Evolutionary conservation across 2,329 filamentous ascomycete genomes (phyloP), one percentile per base, ranked within the genome.

Genomic region (Verticillium tricorpus): DNA sequence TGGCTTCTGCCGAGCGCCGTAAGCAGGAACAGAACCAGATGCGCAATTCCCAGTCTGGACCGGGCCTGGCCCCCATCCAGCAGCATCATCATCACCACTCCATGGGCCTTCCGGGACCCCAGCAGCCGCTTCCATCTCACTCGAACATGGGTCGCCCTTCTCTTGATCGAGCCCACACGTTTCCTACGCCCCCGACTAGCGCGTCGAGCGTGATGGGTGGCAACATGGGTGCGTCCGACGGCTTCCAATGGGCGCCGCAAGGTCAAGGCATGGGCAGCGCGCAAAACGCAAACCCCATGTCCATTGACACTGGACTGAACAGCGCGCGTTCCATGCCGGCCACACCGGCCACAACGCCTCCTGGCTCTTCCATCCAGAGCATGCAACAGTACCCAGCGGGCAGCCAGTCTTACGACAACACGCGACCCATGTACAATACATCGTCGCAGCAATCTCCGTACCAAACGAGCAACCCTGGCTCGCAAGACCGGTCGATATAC

Each of bases 121-220:
- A 85, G 65, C 76, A 81, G 57, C 76, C 84, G 35, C 73, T 88
- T 54, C 78, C 85, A 1, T 87, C 91, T 19, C 91, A 94, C 69
- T 85, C 86, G 77, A 88, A 73, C 78, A 86, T 92, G 70, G 85
- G 86, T 58, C 88, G 94, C 54, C 93, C 93, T 8, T 82, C 86
- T 7, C 78, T 96, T 40, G 93, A 97, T 65, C 87, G 94, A 59
- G 89, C 93, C 17, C 91, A 97, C 74, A 96, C 93, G 2, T 97
- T 97, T 76, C 93, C 94, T 3, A 97, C 94, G 3, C 94, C 94
- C 39, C 93, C 94, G 1, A 92, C 93, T 0, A 97, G 92, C 73
- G 91, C 93, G n/a, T 95, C 93, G 0, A 92, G 92, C 75, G 86
- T 96, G 56, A 50, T 54, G n/a, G 82, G 79, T 12, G 88, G 78